These are phyloP conservation scores for Elsinoe necatrix DNA, from an alignment of 2,329 filamentous ascomycete genomes.

Conservation along the genomic window DNA sequence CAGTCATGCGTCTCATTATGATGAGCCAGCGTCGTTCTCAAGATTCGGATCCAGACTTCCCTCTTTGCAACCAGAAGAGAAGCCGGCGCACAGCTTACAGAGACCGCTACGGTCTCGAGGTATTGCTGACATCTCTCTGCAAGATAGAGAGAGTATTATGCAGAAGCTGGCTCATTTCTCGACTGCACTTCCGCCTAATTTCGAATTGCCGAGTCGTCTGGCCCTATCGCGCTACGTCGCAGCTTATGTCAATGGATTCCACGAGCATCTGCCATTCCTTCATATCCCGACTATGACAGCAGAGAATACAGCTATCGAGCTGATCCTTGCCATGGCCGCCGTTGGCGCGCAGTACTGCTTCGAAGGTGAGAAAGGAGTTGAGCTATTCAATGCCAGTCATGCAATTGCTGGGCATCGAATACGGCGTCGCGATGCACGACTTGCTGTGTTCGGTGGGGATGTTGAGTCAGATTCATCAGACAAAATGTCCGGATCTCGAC, in stretches of 20 bases:
- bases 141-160: conserved; percentile 10
- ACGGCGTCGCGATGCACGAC: conserved; percentile 41
- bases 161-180: conserved; percentile 10
- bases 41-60: conserved; percentile 16
- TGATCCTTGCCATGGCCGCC: conserved; percentile 59
- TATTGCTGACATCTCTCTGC: conserved; percentile 15
- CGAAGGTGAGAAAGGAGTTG: conserved; percentile 43
- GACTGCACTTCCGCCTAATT: conserved; percentile 32
- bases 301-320: conserved; percentile 57
- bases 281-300: conserved; percentile 59
- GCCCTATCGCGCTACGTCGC: conserved; percentile 61
- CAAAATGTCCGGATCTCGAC: background rate
- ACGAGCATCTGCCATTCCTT: conserved; percentile 53
- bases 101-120: background rate
- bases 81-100: conserved; percentile 9
- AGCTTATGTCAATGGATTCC: conserved; percentile 61
- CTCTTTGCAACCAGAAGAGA: conserved; percentile 16
- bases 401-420: conserved; percentile 47
- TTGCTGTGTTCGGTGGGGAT: conserved; percentile 27
- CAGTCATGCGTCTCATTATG: background rate
- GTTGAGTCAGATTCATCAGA: conserved; percentile 22
- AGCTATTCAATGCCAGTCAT: conserved; percentile 50
- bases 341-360: conserved; percentile 59
- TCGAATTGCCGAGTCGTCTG: conserved; percentile 60
- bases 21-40: conserved; percentile 15